Evolutionary conservation across 345 rosid species (phyloP), one percentile per base, ranked within the genome.

Genomic region (Noccaea bulbosa): DNA sequence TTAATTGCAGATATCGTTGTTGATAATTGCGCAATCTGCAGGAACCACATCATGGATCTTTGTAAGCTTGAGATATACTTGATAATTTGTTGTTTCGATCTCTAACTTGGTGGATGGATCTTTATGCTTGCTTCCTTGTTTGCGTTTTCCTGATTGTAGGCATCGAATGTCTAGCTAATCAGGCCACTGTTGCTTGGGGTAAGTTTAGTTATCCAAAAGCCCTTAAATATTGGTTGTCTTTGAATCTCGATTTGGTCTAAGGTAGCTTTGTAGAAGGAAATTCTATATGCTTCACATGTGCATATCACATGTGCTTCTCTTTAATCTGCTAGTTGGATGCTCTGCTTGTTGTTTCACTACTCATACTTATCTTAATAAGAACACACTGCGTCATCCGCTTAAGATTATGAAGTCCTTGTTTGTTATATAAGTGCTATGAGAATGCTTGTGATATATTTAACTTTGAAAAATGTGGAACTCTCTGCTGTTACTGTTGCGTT

Each of bases 141-240:
- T 41, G 15, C 15, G 11, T 38, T 38, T 39, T 41, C 39, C 15
- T 12, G 30, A 9, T 40, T 40, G 11, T 55, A 91, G 93, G 97
- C 69, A 91, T 87, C 15, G 97, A 91, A 76, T 91, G 97, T 60
- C 96, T 86, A 48, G 93, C 93, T 10, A 89, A 89, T 78, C 96
- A 89, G 62, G 90, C 96, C 6, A 83, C 97, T 56, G 97, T 89
- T 59, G 96, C 96, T 63, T 89, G 96, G 96, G 97, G 97, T 89
- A 84, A 50, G 62, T 15, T 73, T 16, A n/a, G n/a, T 12, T 22
- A 17, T 11, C 22, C 35, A 11, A 22, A 2, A n/a, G 10, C 6
- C 20, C 8, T 65, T 65, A 34, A 7, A 9, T 30, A 33, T 4
- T 32, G 63, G 7, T 2, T 65, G 6, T 35, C 30, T 40, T 27